Evolutionary conservation across 2,329 filamentous ascomycete species (phyloP).

Genomic region (Calonectria hawksworthii): DNA sequence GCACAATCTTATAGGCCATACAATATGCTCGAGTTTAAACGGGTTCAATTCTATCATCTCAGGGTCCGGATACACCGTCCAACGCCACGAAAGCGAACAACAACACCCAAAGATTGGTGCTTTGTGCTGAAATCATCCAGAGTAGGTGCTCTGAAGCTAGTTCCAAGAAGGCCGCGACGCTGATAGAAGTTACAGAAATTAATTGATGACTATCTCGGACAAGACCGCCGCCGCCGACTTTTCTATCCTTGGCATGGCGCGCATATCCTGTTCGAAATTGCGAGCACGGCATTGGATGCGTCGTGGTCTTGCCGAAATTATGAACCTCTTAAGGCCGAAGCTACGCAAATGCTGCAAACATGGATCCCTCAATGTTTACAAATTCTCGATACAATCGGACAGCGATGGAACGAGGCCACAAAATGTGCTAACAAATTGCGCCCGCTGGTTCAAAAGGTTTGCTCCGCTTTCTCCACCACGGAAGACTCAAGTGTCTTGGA

Average conservation of each 20-base stretch:
- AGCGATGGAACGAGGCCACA: conserved; percentile 4
- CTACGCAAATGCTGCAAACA: not conserved
- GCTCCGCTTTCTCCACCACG: not conserved
- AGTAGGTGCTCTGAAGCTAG: not conserved
- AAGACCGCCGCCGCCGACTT: not conserved
- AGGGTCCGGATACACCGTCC: not conserved
- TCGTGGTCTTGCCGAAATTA: not conserved
- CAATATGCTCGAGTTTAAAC: conserved; percentile 9
- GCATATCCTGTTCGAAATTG: not conserved
- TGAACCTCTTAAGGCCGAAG: not conserved
- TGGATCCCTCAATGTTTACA: conserved; percentile 4
- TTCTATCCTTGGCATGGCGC: conserved; percentile 1
- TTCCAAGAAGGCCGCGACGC: not conserved
- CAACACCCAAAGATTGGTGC: not conserved
- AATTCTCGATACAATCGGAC: not conserved
- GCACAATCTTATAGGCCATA: not conserved
- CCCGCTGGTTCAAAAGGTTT: not conserved
- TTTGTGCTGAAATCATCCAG: not conserved
- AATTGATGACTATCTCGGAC: conserved; percentile 3
- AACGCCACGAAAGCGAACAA: not conserved
- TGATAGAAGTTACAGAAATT: not conserved
- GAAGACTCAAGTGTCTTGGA: not conserved
- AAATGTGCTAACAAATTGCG: not conserved
- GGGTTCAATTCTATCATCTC: not conserved
- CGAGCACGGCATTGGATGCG: not conserved